phyloP scores from a whole-genome alignment of 192 early-diverging fungal species.

The Lunasporangiospora selenospora region DNA sequence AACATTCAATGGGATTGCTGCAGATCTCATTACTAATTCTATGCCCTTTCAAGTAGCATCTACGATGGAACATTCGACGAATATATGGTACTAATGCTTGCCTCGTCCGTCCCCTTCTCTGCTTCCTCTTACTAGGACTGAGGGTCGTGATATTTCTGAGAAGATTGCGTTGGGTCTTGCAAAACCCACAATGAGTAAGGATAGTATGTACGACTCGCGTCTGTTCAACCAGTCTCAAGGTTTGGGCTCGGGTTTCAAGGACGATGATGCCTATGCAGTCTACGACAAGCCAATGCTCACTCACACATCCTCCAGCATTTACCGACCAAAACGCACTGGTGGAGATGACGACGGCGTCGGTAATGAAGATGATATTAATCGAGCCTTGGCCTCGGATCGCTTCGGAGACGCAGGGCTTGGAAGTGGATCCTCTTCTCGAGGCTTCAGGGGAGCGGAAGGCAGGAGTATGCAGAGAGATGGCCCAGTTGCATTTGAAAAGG shows the following conservation, averaged over 20 bases:
- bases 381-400: conserved; percentile 69
- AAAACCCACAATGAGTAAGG: conserved; percentile 87
- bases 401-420: conserved; percentile 59
- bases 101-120: neutral
- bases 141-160: conserved; percentile 96
- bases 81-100: conserved; percentile 13
- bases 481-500: conserved; percentile 96
- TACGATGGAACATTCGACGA: too few species aligned
- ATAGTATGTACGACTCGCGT: conserved; percentile 93
- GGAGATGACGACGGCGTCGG: conserved; percentile 68
- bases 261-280: conserved; percentile 90
- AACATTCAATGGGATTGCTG: conserved; percentile 10
- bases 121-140: conserved; percentile 52
- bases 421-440: conserved; percentile 57
- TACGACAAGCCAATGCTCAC: conserved; percentile 98
- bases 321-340: conserved; percentile 73
- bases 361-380: conserved; percentile 70
- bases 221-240: conserved; percentile 94
- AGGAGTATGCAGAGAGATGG: conserved; percentile 67
- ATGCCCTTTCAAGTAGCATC: too few species aligned
- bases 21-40: conserved; percentile 2
- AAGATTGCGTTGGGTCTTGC: conserved; percentile 97
- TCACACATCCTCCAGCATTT: conserved; percentile 70
- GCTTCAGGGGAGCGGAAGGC: conserved; percentile 74
- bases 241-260: conserved; percentile 85